Evolutionary conservation across 2,329 filamentous ascomycete genomes (phyloP).

Genomic region (Colletotrichum sp.): DNA sequence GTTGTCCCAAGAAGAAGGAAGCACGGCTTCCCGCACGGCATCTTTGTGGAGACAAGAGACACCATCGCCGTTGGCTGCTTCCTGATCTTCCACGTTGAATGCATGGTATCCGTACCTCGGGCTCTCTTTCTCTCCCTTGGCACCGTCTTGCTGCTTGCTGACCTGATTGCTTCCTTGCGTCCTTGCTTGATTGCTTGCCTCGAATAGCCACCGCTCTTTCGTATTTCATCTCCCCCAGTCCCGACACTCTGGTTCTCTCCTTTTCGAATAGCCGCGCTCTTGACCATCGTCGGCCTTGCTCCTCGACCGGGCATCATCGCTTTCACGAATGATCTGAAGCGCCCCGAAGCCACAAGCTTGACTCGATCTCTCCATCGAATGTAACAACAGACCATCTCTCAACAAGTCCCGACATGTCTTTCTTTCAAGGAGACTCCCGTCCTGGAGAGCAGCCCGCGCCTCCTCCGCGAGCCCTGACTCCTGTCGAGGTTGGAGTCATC

Average conservation of each 20-base stretch:
- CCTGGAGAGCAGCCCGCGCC: constrained; percentile 9
- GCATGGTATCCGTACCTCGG: background rate
- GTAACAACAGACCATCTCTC: background rate
- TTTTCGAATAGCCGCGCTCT: background rate
- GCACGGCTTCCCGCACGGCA: background rate
- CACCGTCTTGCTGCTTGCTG: background rate
- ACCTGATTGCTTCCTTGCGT: background rate
- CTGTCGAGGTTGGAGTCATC: constrained; percentile 32
- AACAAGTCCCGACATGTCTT: constrained; percentile 5
- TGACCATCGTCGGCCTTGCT: background rate
- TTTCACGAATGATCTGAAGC: background rate
- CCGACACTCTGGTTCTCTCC: background rate
- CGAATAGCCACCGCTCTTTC: background rate
- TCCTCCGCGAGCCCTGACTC: constrained; percentile 23
- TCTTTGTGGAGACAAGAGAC: background rate
- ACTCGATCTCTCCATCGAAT: background rate
- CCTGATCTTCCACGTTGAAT: background rate
- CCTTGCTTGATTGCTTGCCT: background rate
- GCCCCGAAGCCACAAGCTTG: background rate
- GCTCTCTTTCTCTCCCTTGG: background rate
- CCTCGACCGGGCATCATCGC: background rate
- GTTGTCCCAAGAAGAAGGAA: background rate
- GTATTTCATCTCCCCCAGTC: background rate
- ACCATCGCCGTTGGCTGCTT: background rate
- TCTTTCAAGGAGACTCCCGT: constrained; percentile 19